phyloP scores from a whole-genome alignment of 2,329 filamentous ascomycete species.

The Fusarium sp. region DNA sequence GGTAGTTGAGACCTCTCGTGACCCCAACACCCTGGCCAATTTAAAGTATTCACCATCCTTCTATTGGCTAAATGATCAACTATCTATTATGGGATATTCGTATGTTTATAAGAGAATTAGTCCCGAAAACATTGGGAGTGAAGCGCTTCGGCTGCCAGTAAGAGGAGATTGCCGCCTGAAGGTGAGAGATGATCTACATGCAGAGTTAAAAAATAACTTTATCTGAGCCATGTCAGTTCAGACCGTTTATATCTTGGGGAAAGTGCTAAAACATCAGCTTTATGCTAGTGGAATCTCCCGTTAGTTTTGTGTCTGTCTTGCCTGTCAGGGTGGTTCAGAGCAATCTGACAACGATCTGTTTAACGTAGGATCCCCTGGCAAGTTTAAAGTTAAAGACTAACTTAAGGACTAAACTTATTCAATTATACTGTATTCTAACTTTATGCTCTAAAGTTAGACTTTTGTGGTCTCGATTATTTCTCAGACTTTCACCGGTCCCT shows the following conservation, averaged over 20 bases:
- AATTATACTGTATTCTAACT: no score
- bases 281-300: not conserved
- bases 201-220: not conserved
- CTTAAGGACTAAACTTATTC: not conserved
- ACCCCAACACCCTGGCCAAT: not conserved
- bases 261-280: not conserved
- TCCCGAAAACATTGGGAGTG: not conserved
- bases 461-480: not conserved
- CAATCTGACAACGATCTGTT: not conserved
- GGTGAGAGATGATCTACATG: not conserved
- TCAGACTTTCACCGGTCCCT: not conserved
- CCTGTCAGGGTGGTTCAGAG: no score
- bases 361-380: not conserved
- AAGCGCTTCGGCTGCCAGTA: conserved; percentile 4
- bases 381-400: not conserved
- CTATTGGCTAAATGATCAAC: not conserved
- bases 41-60: not conserved
- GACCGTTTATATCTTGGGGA: not conserved
- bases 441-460: not conserved
- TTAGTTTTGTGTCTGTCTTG: not conserved
- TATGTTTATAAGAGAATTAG: not conserved
- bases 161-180: not conserved
- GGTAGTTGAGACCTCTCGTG: not conserved
- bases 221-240: not conserved
- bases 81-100: conserved; percentile 9